Percentiles rank a stretch among this genome's conserved stretches.
Evolutionary conservation across 345 rosid genomes (phyloP).

Genomic region (Noccaea caerulescens): DNA sequence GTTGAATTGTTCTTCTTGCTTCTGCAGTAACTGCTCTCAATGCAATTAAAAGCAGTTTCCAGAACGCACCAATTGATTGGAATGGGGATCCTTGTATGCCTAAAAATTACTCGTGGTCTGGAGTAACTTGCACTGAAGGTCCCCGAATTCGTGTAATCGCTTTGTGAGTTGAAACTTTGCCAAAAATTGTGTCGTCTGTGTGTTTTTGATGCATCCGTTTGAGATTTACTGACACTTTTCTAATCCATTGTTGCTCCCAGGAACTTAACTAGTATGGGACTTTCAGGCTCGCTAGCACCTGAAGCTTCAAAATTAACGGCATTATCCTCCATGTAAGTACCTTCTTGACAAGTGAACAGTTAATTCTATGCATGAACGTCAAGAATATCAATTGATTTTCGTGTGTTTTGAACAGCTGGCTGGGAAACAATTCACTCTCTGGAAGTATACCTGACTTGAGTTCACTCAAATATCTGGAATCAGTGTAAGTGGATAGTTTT

Average conservation of each 20-base stretch:
- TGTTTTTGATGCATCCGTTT: conserved; percentile 6
- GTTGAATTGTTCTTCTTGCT: conserved; percentile 15
- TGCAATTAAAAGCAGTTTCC: conserved; percentile 51
- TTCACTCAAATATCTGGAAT: conserved; percentile 57
- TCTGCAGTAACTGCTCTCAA: conserved; percentile 63
- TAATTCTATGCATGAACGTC: neutral
- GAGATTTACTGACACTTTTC: conserved; percentile 20
- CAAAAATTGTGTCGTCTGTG: conserved; percentile 4
- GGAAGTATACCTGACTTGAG: conserved; percentile 79
- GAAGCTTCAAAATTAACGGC: conserved; percentile 68
- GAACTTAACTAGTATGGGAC: conserved; percentile 73
- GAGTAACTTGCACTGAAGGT: conserved; percentile 70
- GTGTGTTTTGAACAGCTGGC: conserved; percentile 57
- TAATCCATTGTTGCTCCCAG: conserved; percentile 48
- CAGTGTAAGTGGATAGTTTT: conserved; percentile 54
- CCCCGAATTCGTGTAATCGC: conserved; percentile 66
- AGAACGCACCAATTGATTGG: conserved; percentile 78
- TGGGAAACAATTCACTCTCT: conserved; percentile 70
- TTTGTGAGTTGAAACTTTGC: conserved; percentile 59
- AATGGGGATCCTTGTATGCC: conserved; percentile 91
- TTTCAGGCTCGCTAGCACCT: conserved; percentile 74
- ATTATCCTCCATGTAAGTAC: conserved; percentile 70
- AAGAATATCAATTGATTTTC: conserved; percentile 17
- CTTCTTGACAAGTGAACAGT: conserved; percentile 14
- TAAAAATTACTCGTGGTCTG: conserved; percentile 72